Evolutionary conservation across 164 flowering plant species (phyloP).

Genomic region (Chimonanthus praecox): DNA sequence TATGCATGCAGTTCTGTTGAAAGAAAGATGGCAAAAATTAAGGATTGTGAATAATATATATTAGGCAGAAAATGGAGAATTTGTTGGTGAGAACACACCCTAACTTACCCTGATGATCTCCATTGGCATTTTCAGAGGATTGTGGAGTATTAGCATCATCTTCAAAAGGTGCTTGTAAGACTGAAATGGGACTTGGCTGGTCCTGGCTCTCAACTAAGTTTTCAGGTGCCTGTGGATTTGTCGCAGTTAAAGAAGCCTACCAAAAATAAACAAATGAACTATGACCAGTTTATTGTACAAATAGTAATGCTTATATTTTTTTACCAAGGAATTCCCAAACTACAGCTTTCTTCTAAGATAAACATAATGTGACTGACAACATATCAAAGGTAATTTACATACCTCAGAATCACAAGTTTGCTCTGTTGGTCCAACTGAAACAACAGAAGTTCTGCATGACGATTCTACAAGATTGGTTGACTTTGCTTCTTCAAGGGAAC

Average conservation of each 20-base stretch:
- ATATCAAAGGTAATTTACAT: constrained; percentile 4
- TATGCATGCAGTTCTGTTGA: constrained; percentile 28
- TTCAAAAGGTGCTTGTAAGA: constrained; percentile 40
- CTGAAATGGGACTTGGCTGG: constrained; percentile 47
- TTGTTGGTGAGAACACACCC: neutral
- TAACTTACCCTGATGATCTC: constrained; percentile 34
- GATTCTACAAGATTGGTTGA: constrained; percentile 17
- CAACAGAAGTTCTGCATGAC: constrained; percentile 18
- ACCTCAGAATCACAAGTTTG: constrained; percentile 37
- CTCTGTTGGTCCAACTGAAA: constrained; percentile 14
- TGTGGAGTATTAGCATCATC: constrained; percentile 45
- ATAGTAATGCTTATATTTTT: no score
- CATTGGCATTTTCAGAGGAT: constrained; percentile 26
- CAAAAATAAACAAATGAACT: constrained; percentile 1
- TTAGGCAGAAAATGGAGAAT: neutral
- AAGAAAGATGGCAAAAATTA: neutral
- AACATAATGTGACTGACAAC: no score
- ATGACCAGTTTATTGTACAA: no score
- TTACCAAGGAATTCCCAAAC: no score
- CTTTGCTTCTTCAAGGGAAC: constrained; percentile 20
- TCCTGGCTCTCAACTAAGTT: constrained; percentile 32
- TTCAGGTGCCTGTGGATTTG: constrained; percentile 15
- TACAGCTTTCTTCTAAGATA: no score
- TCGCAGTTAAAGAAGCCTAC: constrained; percentile 12
- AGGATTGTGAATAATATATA: neutral